Evolutionary conservation across 495 filamentous ascomycete genomes (phyloP), one percentile per base, ranked within the genome.

Genomic region (Filosporella fistucella): DNA sequence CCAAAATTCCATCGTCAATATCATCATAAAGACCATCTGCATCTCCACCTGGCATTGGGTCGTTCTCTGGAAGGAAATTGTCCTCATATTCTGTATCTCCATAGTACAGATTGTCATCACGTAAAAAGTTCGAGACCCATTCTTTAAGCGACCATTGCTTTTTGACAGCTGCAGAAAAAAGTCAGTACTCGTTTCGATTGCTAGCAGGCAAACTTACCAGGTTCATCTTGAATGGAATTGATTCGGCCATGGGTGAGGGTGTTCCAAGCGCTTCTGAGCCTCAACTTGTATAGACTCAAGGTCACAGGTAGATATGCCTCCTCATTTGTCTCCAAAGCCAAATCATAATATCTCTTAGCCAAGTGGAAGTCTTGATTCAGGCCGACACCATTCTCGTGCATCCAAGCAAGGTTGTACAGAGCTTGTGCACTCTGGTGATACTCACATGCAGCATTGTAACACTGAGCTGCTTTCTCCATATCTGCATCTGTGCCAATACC

Each of bases 371-470:
- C 93, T 60, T 99, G 93, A 28, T 85, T 81, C 2, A 96, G 82
- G 10, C 91, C 89, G 36, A 97, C 72, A 2, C 93, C 93, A 59
- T 97, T 96, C 66, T 99, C 93, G 64, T 99, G 89, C 88, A 99
- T 97, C 93, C 93, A 99, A 12, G 93, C 93, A 11, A 99, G 72
- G 55, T 99, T 96, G 79, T 89, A 99, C 45, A 95, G 82, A 11
- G 94, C 94, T 68, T 97, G 93, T 21, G 91, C 91, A 59, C 88
- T 93, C 58, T 88, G 87, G 57, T 89, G 79, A 40, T 81, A 88
- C 57, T 98, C 93, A 1, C 91, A 90, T 4, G 93, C 93, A 8
- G 85, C 86, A 43, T 86, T 83, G 54, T 97, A 99, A 67, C 94
- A 97, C 17, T 84, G 80, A 0, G 90, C 91, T 1, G 93, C 93